Base-by-base conservation (phyloP, 2,329 filamentous ascomycete genomes). In the Setomelanomma holmii region DNA sequence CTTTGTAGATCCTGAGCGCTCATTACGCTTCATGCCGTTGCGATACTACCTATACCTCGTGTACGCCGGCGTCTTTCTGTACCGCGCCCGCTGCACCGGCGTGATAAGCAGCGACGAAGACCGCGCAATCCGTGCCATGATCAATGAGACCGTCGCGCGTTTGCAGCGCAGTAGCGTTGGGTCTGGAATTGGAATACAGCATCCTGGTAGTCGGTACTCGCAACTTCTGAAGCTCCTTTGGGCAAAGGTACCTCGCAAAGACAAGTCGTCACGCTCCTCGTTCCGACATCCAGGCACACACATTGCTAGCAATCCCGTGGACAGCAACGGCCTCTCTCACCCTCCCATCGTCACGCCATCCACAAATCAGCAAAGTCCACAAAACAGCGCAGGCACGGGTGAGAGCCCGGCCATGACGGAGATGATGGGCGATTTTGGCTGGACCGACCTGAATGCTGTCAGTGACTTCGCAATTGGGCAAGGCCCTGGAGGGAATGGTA, bases 31-130 rank as follows among this genome's bases (percentile, higher is more conserved):
- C 54, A 80, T 81, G 79, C 79, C 79, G 0, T 58, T 80, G 1
- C 72, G 78, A 2, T 80, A 79, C 64, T 80, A 79, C 51, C 74
- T 81, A 17, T 80, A 80, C 63, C 76, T 79, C 4, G 76, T 81
- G 22, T 80, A 81, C 51, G 76, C 76, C 1, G 78, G 77, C 8
- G 79, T 81, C 7, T 81, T 81, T 61, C 67, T 81, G 8, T 80
- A 80, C 60, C 75, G 78, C 22, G 79, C 79, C 1, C 71, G 78
- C 48, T 79, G 76, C 50, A 78, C 78, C 2, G 78, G 78, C 38
- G 78, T 80, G 19, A 76, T 81, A n/a, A 69, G 71, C 17, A 65
- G 73, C 14, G 78, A 80, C 39, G 79, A 81, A 58, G 78, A 81
- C 51, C 68, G 74, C 23, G 76, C 76, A 3, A 76, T 81, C 17